Base-by-base conservation (phyloP, 805 yeast genomes). In the Hanseniaspora occidentalis region DNA sequence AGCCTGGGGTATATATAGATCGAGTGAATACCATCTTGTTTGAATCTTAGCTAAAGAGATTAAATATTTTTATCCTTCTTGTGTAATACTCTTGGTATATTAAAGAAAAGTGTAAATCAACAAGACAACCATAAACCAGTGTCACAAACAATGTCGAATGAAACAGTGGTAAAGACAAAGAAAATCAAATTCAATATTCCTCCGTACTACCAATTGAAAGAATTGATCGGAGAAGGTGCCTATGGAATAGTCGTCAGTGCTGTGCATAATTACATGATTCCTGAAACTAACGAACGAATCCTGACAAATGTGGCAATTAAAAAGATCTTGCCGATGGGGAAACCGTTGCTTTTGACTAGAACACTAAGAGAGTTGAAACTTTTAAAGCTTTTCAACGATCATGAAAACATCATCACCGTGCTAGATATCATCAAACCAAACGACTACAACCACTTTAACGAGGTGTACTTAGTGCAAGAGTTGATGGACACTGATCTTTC, bases 241-340 rank as follows among this genome's bases (percentile, higher is more conserved):
- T 83, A 83, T 49, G 92, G 94, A 0, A 70, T 80, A 2, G 94
- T 83, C 4, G 79, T 82, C 36, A 68, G 76, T 3, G 92, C 86
- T 0, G 56, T 67, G 9, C 84, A 79, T 49, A 66, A 66, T 43
- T 77, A 79, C 10, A 66, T 82, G 1, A 69, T 71, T 16, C 44
- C 44, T 16, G 41, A 42, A 27, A 38, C 41, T 13, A 19, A 37
- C 8, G 44, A 42, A 23, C 35, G 27, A 18, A 38, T 42, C 13
- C 33, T 37, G 17, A 67, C 71, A 1, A 65, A 66, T 44, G 92
- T 83, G 2, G 94, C 94, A 1, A 81, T 83, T 43, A 83, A 83
- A 57, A 81, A 77, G 54, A 76, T 83, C 6, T 75, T 75, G 43
- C 88, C 92, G 0, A 80, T 81, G 53, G 71, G 73, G 39, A 72